Evolutionary conservation across 2,329 filamentous ascomycete genomes (phyloP).

Genomic region (Ophiocordyceps camponoti-rufipedis): DNA sequence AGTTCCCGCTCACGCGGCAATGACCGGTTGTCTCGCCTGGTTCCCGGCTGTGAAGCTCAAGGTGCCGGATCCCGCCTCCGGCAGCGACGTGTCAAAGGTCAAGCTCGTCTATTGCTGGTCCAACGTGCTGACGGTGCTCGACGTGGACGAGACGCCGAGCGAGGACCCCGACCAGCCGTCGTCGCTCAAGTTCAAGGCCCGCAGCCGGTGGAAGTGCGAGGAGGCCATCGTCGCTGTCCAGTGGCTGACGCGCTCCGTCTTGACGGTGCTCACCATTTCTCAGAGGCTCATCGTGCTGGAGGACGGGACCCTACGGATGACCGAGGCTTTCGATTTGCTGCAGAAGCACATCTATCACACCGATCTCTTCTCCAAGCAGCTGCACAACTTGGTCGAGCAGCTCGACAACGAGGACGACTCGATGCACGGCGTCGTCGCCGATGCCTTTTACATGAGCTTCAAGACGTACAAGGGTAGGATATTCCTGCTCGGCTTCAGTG

Average conservation of each 20-base stretch:
- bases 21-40: conserved; percentile 92
- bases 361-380: conserved; percentile 76
- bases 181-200: conserved; percentile 59
- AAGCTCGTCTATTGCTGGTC: conserved; percentile 98
- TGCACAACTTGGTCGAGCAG: conserved; percentile 72
- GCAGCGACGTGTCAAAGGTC: conserved; percentile 53
- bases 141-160: conserved; percentile 56
- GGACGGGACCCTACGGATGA: conserved; percentile 74
- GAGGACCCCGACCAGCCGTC: conserved; percentile 62
- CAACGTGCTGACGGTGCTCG: conserved; percentile 84
- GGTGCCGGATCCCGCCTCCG: conserved; percentile 45
- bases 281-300: conserved; percentile 87
- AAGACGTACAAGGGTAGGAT: conserved; percentile 85
- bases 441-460: conserved; percentile 97
- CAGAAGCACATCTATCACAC: conserved; percentile 84
- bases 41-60: conserved; percentile 93
- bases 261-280: conserved; percentile 83
- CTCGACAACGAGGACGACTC: conserved; percentile 72
- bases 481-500: conserved; percentile 86
- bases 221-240: conserved; percentile 93
- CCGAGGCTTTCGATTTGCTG: conserved; percentile 83
- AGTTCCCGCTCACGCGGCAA: conserved; percentile 69
- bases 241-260: conserved; percentile 86
- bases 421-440: conserved; percentile 89
- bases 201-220: conserved; percentile 81